Conservation (phyloP, 1,284 basidiomycete species). For the Golubevia sp. region DNA sequence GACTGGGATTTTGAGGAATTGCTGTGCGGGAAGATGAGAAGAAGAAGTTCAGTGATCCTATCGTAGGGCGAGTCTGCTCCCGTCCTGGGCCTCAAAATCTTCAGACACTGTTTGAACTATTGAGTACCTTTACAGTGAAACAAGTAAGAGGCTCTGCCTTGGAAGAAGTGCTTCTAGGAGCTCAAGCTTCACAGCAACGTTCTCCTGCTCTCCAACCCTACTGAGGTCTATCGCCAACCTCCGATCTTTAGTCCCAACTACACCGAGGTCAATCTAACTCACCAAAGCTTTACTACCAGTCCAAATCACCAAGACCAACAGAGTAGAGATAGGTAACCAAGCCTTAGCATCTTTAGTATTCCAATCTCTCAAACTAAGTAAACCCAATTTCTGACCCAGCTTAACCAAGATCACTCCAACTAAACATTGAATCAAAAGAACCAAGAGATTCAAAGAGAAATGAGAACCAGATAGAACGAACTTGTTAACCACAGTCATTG, state of each 20-base stretch:
- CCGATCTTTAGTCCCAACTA: too few relatives aligned
- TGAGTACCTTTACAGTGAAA: too few relatives aligned
- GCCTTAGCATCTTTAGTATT: slow-evolving; percentile 41
- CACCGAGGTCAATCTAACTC: too few relatives aligned
- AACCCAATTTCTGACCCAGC: slow-evolving; percentile 30
- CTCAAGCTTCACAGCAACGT: too few relatives aligned
- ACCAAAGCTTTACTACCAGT: slow-evolving; percentile 57
- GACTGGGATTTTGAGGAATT: slow-evolving; percentile 56
- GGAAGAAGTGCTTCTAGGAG: too few relatives aligned
- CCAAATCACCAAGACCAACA: slow-evolving; percentile 58
- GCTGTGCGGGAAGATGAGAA: slow-evolving; percentile 11
- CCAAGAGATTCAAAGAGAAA: slow-evolving; percentile 58
- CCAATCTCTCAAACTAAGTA: slow-evolving; percentile 43
- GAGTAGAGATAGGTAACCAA: slow-evolving; percentile 55
- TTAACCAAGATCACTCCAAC: slow-evolving; percentile 50
- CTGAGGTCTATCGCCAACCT: too few relatives aligned
- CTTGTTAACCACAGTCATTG: slow-evolving; percentile 61
- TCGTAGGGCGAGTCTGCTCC: too few relatives aligned
- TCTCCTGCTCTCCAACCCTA: too few relatives aligned
- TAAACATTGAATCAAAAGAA: slow-evolving; percentile 54
- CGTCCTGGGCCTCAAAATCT: too few relatives aligned
- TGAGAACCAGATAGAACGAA: slow-evolving; percentile 50
- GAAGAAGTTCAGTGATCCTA: too few relatives aligned
- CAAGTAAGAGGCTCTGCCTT: too few relatives aligned
- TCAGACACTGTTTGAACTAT: too few relatives aligned